Evolutionary conservation across 257 asterid genomes (phyloP).

Genomic region (Solanum boliviense): DNA sequence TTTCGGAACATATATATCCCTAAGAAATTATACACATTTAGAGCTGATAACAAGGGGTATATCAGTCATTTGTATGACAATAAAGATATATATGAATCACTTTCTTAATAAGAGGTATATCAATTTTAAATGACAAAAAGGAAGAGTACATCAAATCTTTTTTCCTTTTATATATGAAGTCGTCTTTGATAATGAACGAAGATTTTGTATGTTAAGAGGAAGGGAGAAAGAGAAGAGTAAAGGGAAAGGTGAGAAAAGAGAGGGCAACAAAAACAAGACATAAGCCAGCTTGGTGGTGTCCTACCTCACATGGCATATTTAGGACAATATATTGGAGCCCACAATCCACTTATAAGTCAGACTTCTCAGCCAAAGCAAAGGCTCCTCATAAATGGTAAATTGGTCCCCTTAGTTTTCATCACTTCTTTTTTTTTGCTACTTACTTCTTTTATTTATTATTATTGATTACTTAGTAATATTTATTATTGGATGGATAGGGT

Average conservation of each 20-base stretch:
- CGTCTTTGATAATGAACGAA: neutral
- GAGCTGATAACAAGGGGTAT: no score
- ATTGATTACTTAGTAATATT: neutral
- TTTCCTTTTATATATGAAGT: neutral
- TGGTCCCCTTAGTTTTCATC: constrained; percentile 1
- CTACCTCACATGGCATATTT: constrained; percentile 58
- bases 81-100: no score
- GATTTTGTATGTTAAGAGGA: neutral
- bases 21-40: neutral
- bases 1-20: neutral
- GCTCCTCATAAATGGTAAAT: constrained; percentile 8
- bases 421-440: neutral
- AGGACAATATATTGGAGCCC: constrained; percentile 15
- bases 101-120: no score
- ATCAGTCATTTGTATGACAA: no score
- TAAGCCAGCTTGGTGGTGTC: constrained; percentile 69
- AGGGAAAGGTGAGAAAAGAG: neutral
- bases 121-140: rapidly evolving
- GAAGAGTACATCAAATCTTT: rapidly evolving
- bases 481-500: neutral
- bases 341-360: constrained; percentile 6
- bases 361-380: constrained; percentile 16
- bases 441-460: neutral
- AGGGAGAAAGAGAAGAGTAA: constrained; percentile 11
- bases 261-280: constrained; percentile 29